Evolutionary conservation across 495 filamentous ascomycete genomes (phyloP).

Genomic region (Daldinia bambusicola): DNA sequence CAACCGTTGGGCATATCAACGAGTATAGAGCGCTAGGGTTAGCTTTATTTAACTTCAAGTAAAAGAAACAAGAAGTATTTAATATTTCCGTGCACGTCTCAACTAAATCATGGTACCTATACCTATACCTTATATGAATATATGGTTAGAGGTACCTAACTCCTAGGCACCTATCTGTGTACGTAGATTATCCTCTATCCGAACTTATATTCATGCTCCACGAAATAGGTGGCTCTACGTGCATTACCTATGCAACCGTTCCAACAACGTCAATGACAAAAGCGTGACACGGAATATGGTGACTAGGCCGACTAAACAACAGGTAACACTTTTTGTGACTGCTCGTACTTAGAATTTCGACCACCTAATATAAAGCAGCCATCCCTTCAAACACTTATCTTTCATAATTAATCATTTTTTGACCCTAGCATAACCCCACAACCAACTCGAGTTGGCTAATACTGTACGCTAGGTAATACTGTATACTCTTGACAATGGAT

Average conservation of each 20-base stretch:
- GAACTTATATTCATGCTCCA: neutral
- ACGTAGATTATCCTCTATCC: no score
- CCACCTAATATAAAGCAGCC: neutral
- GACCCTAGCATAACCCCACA: neutral
- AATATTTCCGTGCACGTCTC: no score
- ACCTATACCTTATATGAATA: no score
- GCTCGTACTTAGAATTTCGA: neutral
- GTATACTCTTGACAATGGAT: neutral
- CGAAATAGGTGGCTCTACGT: neutral
- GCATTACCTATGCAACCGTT: neutral
- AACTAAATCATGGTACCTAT: no score
- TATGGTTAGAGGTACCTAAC: no score
- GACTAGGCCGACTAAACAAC: neutral
- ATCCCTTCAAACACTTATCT: neutral
- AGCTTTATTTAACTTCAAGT: no score
- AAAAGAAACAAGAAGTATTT: no score
- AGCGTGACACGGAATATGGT: neutral
- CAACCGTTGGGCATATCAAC: no score
- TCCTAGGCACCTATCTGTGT: no score
- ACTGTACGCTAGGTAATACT: no score
- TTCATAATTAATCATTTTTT: neutral
- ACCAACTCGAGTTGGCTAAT: neutral
- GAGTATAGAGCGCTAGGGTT: no score
- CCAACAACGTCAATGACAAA: neutral
- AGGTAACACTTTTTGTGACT: neutral